Percentiles rank a stretch among this genome's conserved stretches.
phyloP scores from a whole-genome alignment of 2,329 filamentous ascomycete species.

The Ramularia endophylla region DNA sequence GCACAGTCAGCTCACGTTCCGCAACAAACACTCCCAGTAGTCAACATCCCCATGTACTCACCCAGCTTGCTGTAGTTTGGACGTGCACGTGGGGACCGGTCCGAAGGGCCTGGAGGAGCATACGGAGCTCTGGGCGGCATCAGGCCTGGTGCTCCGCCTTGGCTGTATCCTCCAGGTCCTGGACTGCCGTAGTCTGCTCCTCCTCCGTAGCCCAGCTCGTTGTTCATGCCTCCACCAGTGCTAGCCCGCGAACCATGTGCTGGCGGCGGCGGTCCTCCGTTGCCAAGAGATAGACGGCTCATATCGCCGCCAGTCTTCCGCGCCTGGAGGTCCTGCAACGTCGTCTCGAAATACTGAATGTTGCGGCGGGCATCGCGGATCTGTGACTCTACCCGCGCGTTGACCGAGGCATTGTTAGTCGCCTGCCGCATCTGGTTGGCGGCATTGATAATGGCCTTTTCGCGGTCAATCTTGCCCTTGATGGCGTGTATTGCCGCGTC shows the following conservation, averaged over 20 bases:
- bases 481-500: conserved; percentile 69
- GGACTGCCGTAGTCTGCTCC: conserved; percentile 58
- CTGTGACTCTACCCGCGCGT: conserved; percentile 84
- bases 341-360: conserved; percentile 92
- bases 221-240: conserved; percentile 48
- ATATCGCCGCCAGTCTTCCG: conserved; percentile 66
- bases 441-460: conserved; percentile 90
- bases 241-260: conserved; percentile 30
- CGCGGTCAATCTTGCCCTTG: conserved; percentile 94
- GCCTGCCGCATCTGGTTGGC: conserved; percentile 93
- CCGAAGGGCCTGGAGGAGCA: conserved; percentile 63
- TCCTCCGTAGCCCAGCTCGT: conserved; percentile 41
- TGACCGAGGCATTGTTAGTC: conserved; percentile 87
- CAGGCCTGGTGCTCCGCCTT: conserved; percentile 61
- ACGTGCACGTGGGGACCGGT: conserved; percentile 63
- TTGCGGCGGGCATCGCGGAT: conserved; percentile 91
- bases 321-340: conserved; percentile 80
- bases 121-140: conserved; percentile 80
- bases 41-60: conserved; percentile 41
- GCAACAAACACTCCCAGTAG: no score
- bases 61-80: conserved; percentile 96
- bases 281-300: conserved; percentile 59
- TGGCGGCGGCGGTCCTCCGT: conserved; percentile 35
- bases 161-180: conserved; percentile 49
- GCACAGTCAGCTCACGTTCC: conserved; percentile 12